Evolutionary conservation across 306 rosid species (phyloP), one percentile per base, ranked within the genome.

Genomic region (Myrica gale): DNA sequence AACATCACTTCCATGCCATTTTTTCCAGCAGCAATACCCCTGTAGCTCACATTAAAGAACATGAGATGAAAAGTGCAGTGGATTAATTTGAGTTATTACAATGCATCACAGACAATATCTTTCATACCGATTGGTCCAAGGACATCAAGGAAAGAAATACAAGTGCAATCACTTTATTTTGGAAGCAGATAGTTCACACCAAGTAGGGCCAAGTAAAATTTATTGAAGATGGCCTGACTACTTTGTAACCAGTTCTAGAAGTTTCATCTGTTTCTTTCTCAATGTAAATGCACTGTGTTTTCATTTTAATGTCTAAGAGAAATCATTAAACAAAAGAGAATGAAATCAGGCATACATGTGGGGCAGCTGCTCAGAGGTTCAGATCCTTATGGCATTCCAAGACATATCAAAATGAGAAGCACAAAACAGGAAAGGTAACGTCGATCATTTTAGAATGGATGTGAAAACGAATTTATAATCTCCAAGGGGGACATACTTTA

Each of bases 1-100:
- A 87, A 53, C 91, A 91, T 69, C 82, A 87, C 85, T 75, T 90
- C 93, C 97, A 87, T 89, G 76, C 97, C 96, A 39, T 77, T 84
- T 77, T 78, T 82, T 75, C 97, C 98, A 0, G 69, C 60, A 68
- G 78, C 84, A 77, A 85, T 67, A 62, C 88, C 91, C 78, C 97
- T 94, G 90, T 80, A 79, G 68, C 45, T 72, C 78, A 78, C 60
- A 42, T 32, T 5, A 72, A 51, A 68, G 63, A 66, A 73, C 51
- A 77, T 43, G 55, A 10, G 23, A 61, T 61, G 76, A 73, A 79
- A 60, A 81, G 41, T 61, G 79, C 70, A 45, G 37, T 46, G 68
- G 72, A 39, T 76, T 55, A 17, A 44, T 58, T 73, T 44, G 70
- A 65, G 60, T 63, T 79, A 69, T 26, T 76, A 55, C 20, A 44